Base-by-base conservation (phyloP, 352 stramenopile genomes). In the Phytopythium oedochilum region DNA sequence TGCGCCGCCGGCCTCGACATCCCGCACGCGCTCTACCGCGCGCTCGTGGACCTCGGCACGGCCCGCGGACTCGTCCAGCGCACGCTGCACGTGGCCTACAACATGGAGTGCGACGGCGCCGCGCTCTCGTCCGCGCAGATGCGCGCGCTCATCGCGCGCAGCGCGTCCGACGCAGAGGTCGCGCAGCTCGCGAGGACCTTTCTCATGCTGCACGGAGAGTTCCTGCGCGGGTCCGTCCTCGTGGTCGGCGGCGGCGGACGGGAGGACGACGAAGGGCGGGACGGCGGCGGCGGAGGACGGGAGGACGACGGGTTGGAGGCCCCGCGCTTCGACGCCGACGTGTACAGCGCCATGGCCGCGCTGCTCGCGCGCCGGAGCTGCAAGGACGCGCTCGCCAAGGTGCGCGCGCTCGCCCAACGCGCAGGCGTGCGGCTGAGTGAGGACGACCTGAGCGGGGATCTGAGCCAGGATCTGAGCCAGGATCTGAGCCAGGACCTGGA, bases 51-150 rank as follows among this genome's bases (percentile, higher is more conserved):
- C 14, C 57, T 86, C n/a, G 83, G 83, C 35, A 89, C 73, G 10
- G 61, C 64, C 12, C 68, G 69, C 32, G 79, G 79, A 14, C 68
- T 92, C 42, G 66, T 89, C 22, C 71, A 87, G 56, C 76, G 81
- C 32, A 88, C 83, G 15, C 64, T 92, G 45, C 73, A 88, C 49
- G 44, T 92, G 20, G 83, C 83, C 15, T 89, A 86, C 66, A 86
- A 92, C 52, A 92, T 92, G 83, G 83, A 92, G 52, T 92, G 83
- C 57, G 83, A 92, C 46, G 83, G 83, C 28, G 78, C 83, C 38
- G 51, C 60, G 22, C 55, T 92, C 20, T 75, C 68, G 15, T 71
- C 72, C 0, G 53, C 62, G 14, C 75, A 89, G 51, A 56, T 90
- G 55, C 68, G 74, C 32, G 66, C 59, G 38, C 62, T 92, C 26